Conservation (phyloP, 2,329 filamentous ascomycete species). For the Botrytis squamosa region DNA sequence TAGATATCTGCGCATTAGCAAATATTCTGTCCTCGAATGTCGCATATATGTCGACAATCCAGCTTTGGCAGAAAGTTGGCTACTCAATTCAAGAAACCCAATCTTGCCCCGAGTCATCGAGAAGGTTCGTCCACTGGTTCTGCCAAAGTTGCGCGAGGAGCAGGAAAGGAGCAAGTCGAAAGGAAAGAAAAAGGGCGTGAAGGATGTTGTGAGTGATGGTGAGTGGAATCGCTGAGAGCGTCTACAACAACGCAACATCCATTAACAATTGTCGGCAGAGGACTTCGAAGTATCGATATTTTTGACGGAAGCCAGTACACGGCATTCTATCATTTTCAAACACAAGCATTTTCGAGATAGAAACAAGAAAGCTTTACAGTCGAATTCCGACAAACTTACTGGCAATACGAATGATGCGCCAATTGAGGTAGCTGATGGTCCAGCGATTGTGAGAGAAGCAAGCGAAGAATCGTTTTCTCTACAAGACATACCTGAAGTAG, state of each 20-base stretch:
- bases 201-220: slow-evolving; percentile 85
- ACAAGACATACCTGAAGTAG: slow-evolving; percentile 32
- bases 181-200: slow-evolving; percentile 67
- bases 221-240: neutral
- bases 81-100: slow-evolving; percentile 73
- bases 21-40: slow-evolving; percentile 92
- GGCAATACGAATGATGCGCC: slow-evolving; percentile 53
- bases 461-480: slow-evolving; percentile 32
- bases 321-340: slow-evolving; percentile 84
- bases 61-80: slow-evolving; percentile 76
- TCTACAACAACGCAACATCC: neutral
- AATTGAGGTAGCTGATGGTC: slow-evolving; percentile 39
- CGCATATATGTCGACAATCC: slow-evolving; percentile 95
- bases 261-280: slow-evolving; percentile 52
- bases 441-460: slow-evolving; percentile 31
- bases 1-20: slow-evolving; percentile 86
- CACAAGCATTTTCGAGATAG: slow-evolving; percentile 72
- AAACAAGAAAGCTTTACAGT: slow-evolving; percentile 45
- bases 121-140: slow-evolving; percentile 77
- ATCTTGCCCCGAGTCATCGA: slow-evolving; percentile 81
- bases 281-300: slow-evolving; percentile 97
- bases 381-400: slow-evolving; percentile 63
- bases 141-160: slow-evolving; percentile 90
- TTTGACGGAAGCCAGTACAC: slow-evolving; percentile 78
- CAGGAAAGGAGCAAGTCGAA: slow-evolving; percentile 58